These are phyloP conservation scores for Protomyces inundatus DNA, from an alignment of 1,139 yeast genomes.

Conservation along the genomic window DNA sequence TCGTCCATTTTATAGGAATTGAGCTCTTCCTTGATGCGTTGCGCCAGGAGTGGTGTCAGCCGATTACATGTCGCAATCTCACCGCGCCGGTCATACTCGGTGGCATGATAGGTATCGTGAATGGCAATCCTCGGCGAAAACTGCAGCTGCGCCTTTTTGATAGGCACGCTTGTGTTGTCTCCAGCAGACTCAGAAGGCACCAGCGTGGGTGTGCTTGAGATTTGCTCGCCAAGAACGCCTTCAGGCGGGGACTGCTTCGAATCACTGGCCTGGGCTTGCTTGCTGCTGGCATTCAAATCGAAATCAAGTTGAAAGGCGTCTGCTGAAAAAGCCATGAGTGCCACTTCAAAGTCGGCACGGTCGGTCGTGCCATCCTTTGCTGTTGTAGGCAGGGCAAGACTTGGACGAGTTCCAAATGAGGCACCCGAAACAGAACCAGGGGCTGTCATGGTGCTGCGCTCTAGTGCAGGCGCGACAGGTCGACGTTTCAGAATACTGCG, in stretches of 20 bases:
- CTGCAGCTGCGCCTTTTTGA: slow-evolving; percentile 40
- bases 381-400: neutral
- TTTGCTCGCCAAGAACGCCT: neutral
- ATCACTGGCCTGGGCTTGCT: neutral
- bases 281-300: neutral
- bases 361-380: too few relatives aligned
- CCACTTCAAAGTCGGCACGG: neutral
- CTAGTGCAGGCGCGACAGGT: neutral
- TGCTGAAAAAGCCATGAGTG: neutral
- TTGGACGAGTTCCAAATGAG: neutral
- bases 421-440: neutral
- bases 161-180: neutral
- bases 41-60: slow-evolving; percentile 81
- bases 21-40: slow-evolving; percentile 79
- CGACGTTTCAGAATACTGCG: neutral
- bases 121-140: slow-evolving; percentile 80
- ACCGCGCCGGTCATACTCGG: slow-evolving; percentile 89
- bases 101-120: slow-evolving; percentile 78
- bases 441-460: neutral
- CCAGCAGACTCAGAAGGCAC: neutral
- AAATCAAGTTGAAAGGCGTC: neutral
- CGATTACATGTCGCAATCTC: slow-evolving; percentile 91
- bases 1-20: slow-evolving; percentile 63
- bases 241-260: neutral
- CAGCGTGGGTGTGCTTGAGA: neutral